These are phyloP conservation scores for Tylopilus sp. DNA, from an alignment of 1,284 basidiomycete genomes.

Conservation along the genomic window DNA sequence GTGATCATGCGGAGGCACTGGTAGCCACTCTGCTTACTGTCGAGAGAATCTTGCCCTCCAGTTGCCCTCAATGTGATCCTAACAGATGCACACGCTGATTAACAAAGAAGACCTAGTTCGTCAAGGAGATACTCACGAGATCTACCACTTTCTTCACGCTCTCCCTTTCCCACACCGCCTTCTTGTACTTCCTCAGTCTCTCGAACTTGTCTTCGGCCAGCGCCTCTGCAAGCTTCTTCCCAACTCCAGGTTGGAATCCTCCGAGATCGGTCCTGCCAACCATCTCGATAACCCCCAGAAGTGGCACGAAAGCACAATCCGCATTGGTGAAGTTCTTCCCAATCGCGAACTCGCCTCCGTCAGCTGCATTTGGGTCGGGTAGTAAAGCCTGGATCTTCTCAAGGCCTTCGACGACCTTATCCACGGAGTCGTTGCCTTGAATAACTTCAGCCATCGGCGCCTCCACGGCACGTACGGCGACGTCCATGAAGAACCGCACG, in stretches of 20 bases:
- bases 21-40: neutral
- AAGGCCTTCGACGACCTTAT: constrained; percentile 25
- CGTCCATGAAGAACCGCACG: constrained; percentile 70
- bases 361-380: constrained; percentile 17
- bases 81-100: neutral
- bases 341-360: constrained; percentile 39
- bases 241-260: constrained; percentile 51
- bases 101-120: neutral
- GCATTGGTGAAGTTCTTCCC: constrained; percentile 58
- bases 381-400: constrained; percentile 48
- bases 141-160: constrained; percentile 61
- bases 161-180: constrained; percentile 53
- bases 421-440: neutral
- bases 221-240: constrained; percentile 48
- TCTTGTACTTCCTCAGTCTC: constrained; percentile 56
- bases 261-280: constrained; percentile 57
- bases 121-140: constrained; percentile 2
- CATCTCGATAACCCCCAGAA: constrained; percentile 56
- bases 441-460: neutral
- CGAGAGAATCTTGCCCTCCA: neutral
- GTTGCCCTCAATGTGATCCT: constrained; percentile 1
- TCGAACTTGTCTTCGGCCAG: constrained; percentile 52
- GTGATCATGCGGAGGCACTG: too few relatives aligned
- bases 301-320: constrained; percentile 63
- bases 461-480: constrained; percentile 42